Conservation (phyloP, 768 basidiomycete genomes). For the Chiua virens region DNA sequence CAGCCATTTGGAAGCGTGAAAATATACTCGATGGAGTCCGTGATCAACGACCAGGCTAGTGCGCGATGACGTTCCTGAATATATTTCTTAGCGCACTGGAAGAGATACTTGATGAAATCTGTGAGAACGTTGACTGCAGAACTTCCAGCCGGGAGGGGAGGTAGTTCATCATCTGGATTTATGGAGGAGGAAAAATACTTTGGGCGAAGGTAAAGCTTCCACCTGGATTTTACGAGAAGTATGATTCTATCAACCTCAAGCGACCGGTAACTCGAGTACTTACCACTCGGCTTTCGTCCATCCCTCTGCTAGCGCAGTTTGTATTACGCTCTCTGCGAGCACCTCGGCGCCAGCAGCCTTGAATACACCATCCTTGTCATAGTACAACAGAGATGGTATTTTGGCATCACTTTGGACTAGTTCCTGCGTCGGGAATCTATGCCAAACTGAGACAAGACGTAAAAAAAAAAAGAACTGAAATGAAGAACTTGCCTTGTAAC, state of each 20-base stretch:
- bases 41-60: constrained; percentile 7
- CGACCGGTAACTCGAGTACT: not conserved
- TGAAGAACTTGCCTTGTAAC: too few species aligned
- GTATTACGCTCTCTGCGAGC: constrained; percentile 26
- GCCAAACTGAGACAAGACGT: constrained; percentile 1
- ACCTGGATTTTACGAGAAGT: constrained; percentile 12
- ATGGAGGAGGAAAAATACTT: constrained; percentile 13
- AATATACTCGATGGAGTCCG: constrained; percentile 17
- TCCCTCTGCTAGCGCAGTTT: constrained; percentile 33
- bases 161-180: constrained; percentile 28
- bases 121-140: constrained; percentile 12
- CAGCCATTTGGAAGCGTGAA: constrained; percentile 31
- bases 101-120: too few species aligned
- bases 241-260: not conserved
- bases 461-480: not conserved
- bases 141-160: constrained; percentile 24
- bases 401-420: constrained; percentile 41
- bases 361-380: constrained; percentile 36
- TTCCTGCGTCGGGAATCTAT: constrained; percentile 41
- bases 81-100: constrained; percentile 10
- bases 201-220: constrained; percentile 26
- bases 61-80: constrained; percentile 16
- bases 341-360: constrained; percentile 43
- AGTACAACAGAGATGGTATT: constrained; percentile 45
- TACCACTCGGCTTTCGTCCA: constrained; percentile 20